Evolutionary conservation across 2,329 filamentous ascomycete species (phyloP), one percentile per base, ranked within the genome.

Genomic region (Alternaria triticina): DNA sequence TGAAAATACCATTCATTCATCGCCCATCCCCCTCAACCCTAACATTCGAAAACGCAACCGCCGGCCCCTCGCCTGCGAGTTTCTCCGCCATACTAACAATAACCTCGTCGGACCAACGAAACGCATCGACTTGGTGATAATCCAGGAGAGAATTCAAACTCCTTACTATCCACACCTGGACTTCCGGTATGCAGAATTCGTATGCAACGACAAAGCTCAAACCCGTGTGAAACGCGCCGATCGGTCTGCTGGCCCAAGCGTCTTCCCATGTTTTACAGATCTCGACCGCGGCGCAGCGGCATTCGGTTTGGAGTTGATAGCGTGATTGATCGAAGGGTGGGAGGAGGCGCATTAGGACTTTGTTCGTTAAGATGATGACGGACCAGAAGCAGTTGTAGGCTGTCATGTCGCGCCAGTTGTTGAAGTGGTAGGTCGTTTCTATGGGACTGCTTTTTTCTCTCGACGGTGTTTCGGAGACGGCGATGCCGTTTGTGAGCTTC

Each of bases 191-290:
- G 49, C 74, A 76, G 17, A 70, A 78, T 28, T 78, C 74, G 46
- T 74, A 77, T 2, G 75, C 75, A 44, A 78, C 70, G 6, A 79
- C 73, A 43, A 77, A 77, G 58, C 75, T 76, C 22, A 78, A 57
- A 5, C 71, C 71, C 0, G 73, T 74, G 20, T 78, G 75, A 10
- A 76, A 74, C 4, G 76, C 73, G 17, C 75, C 76, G 33, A 78
- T 76, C 4, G 75, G 75, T 20, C 70, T 74, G 13, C 67, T 74
- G 27, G 69, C 67, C 75, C 74, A 78, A 3, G 76, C 74, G 60
- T 75, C 71, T 59, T 78, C 75, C 76, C 75, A 78, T 11, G 73
- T 77, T 61, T 77, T 77, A 65, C 75, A 78, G 5, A 79, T 77
- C 17, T 79, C 70, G 3, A 71, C 54, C 11, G 74, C 73, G 13